Base-by-base conservation (phyloP, 1,139 yeast genomes). In the Candida frijolesensis region DNA sequence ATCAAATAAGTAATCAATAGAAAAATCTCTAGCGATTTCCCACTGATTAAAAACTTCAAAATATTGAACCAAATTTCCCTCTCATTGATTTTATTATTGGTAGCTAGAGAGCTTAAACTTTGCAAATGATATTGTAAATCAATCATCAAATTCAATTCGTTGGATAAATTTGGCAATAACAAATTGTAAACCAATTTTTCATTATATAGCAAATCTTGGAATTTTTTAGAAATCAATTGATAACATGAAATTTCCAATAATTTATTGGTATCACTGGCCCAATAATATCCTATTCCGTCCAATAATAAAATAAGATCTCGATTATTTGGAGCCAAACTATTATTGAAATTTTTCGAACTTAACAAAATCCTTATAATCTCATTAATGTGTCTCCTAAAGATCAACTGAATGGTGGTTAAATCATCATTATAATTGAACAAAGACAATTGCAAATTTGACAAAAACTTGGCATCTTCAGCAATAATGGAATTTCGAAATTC, bases 361-460 rank as follows among this genome's bases (percentile, higher is more conserved):
- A 75, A 61, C 19, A 78, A 57, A 3, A 78, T 73, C 29, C 82
- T 60, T 8, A 74, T 62, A 18, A 78, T 71, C 51, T 76, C 80
- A 55, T 77, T 77, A 22, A 78, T 72, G 53, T 78, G 82, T 54
- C 82, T 67, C 48, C 82, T 62, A 58, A 77, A 72, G 14, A 76
- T 75, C 44, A 78, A 63, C 60, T 78, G 80, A 33, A 77, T 67
- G 0, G 82, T 78, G 16, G 79, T 72, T 51, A 76, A 66, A 56
- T 78, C 82, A 57, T 78, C 82, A 56, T 78, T 78, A 54, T 76
- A 76, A 51, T 69, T 75, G 60, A 70, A 74, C 32, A 78, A 62
- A 10, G 79, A 71, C 44, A 75, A 63, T 56, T 76, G 80, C 42
- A 78, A 63, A 54, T 72, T 74, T 19, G 79, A 72, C 49, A 78